A percentile compares a stretch with the other conserved stretches of the same genome.
phyloP scores from a whole-genome alignment of 2,329 filamentous ascomycete species.

The Tolypocladium album region DNA sequence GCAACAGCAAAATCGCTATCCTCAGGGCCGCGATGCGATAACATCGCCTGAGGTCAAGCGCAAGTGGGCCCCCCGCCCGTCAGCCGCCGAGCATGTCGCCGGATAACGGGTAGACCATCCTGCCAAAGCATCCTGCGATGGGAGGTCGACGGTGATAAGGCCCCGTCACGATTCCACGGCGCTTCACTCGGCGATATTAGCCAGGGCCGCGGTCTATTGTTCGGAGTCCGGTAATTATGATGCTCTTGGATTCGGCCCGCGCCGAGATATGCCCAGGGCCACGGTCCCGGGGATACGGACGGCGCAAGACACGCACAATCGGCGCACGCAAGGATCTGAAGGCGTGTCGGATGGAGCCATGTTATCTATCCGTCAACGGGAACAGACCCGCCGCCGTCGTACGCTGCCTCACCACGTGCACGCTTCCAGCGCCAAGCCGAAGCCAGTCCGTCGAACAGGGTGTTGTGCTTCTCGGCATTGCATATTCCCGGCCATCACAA shows the following conservation, averaged over 20 bases:
- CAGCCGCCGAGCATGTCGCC: conserved; percentile 5
- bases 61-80: background rate
- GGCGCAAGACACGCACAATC: background rate
- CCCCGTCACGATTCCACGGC: background rate
- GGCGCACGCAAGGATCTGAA: background rate
- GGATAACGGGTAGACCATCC: background rate
- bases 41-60: background rate
- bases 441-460: background rate
- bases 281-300: background rate
- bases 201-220: background rate
- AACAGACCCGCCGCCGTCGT: background rate
- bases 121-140: background rate
- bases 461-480: background rate
- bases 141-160: background rate
- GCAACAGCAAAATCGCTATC: background rate
- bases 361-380: background rate
- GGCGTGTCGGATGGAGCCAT: background rate
- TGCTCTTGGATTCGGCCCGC: background rate
- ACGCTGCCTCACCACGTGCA: background rate
- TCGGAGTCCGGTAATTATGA: background rate
- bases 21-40: background rate
- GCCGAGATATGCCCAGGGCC: background rate
- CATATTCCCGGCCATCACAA: background rate
- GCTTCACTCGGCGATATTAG: background rate
- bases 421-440: background rate